Conservation (phyloP, 495 filamentous ascomycete species). For the Annulohypoxylon nitens region DNA sequence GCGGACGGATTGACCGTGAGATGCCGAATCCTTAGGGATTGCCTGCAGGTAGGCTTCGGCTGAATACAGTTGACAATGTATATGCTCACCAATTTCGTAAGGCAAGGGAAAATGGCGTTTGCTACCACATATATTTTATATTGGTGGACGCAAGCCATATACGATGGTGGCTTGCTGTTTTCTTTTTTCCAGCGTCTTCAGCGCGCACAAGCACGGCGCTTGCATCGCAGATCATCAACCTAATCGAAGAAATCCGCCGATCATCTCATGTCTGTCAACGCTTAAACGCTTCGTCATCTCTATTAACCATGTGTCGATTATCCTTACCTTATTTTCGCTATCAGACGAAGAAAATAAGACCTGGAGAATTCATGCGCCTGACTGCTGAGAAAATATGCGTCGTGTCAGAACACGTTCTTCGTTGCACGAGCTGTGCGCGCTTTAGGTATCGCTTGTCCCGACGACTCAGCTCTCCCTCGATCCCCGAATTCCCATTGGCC, state of each 20-base stretch:
- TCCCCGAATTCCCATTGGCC: slow-evolving; percentile 34
- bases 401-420: slow-evolving; percentile 28
- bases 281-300: slow-evolving; percentile 15
- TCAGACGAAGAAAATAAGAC: slow-evolving; percentile 23
- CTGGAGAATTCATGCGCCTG: slow-evolving; percentile 11
- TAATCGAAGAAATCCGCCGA: slow-evolving; percentile 42
- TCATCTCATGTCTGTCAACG: slow-evolving; percentile 25
- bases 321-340: slow-evolving; percentile 17
- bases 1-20: neutral
- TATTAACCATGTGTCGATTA: slow-evolving; percentile 37
- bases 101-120: slow-evolving; percentile 20
- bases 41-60: neutral
- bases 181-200: neutral
- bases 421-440: slow-evolving; percentile 31
- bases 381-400: slow-evolving; percentile 30
- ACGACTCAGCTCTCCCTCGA: slow-evolving; percentile 29
- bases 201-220: slow-evolving; percentile 27
- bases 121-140: slow-evolving; percentile 28
- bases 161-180: slow-evolving; percentile 8
- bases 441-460: slow-evolving; percentile 19
- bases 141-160: slow-evolving; percentile 21
- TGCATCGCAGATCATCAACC: slow-evolving; percentile 45
- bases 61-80: slow-evolving; percentile 2
- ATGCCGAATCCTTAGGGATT: slow-evolving; percentile 8
- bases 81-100: neutral